These are phyloP conservation scores for Colletotrichum australisinense DNA, from an alignment of 2,329 filamentous ascomycete species.

Conservation along the genomic window DNA sequence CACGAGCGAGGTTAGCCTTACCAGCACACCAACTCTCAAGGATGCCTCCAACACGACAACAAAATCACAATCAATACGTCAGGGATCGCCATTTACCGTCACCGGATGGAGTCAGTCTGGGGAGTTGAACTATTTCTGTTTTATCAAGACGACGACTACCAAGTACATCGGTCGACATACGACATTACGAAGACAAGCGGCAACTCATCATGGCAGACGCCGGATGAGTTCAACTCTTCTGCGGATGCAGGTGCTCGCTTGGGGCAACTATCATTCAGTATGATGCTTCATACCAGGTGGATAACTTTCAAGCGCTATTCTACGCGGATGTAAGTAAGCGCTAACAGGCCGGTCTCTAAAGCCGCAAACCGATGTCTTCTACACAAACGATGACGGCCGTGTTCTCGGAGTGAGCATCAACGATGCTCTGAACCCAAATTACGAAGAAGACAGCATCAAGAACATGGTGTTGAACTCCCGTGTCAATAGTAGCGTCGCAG, in stretches of 20 bases:
- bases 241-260: background rate
- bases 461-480: background rate
- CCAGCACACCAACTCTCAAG: background rate
- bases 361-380: slow-evolving; percentile 8
- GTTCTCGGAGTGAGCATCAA: slow-evolving; percentile 17
- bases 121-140: slow-evolving; percentile 9
- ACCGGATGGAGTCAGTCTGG: background rate
- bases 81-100: background rate
- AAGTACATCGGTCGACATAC: background rate
- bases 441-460: slow-evolving; percentile 14
- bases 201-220: background rate
- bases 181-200: background rate
- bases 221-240: background rate
- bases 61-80: background rate
- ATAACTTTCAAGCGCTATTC: background rate
- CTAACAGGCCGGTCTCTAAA: background rate
- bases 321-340: background rate
- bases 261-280: background rate
- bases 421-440: background rate
- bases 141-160: background rate
- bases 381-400: background rate
- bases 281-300: background rate
- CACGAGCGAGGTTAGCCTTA: background rate
- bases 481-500: background rate
- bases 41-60: background rate